Evolutionary conservation across 805 yeast genomes (phyloP), one percentile per base, ranked within the genome.

Genomic region (Candida khao-thaluensis): DNA sequence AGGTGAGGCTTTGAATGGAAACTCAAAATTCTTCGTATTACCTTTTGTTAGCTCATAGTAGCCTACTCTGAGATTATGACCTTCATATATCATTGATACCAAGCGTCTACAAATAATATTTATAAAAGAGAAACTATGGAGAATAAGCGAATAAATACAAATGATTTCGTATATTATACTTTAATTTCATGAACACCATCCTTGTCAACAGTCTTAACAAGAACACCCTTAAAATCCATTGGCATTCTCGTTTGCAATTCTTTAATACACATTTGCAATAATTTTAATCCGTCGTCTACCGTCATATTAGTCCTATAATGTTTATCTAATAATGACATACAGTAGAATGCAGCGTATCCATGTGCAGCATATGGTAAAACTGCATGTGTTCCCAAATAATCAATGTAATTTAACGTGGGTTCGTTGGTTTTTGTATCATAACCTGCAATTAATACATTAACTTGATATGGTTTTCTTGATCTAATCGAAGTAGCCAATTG

Each of bases 291-390:
- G 44, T 88, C 91, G 26, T 81, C 87, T 28, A 77, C 62, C 5
- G 76, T 68, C 81, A 90, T 77, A 51, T 81, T 90, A 30, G 80
- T 72, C 58, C 82, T 76, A 66, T 90, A 89, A 64, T 89, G 96
- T 51, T 83, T 89, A 68, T 93, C 99, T 50, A 93, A 72, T 48
- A 91, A 69, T 2, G 98, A 85, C 62, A 88, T 76, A 22, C 95
- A 81, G 62, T 93, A 93, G 64, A 91, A 93, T 1, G 95, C 95
- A n/a, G 98, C 95, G 57, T 93, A 93, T 9, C 99, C 99, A 60
- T 93, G 99, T 2, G 98, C 98, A 12, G 95, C 96, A 58, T 93
- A 93, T 11, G 99, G 98, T 43, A 93, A 72, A 44, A 82, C 87
- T 11, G 82, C 95, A 49, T 82, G 79, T 2, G 99, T 86, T 6